phyloP scores from a whole-genome alignment of 2,329 filamentous ascomycete species.

The Claviceps sp. region DNA sequence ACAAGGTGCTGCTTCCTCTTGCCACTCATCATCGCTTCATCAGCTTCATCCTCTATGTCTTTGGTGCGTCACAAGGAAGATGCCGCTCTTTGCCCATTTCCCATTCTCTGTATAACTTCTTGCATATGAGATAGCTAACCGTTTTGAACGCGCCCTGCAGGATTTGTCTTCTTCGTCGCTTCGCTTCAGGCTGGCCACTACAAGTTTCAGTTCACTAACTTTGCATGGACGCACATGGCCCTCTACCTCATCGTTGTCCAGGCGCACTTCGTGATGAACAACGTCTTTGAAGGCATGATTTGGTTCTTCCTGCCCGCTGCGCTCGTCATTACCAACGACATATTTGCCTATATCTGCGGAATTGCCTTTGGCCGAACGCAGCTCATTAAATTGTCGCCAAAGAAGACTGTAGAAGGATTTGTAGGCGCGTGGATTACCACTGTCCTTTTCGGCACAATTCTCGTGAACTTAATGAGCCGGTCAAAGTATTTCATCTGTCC shows the following conservation, averaged over 20 bases:
- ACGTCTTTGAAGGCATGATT: slow-evolving; percentile 98
- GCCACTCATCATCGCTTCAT: slow-evolving; percentile 98
- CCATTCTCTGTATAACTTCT: background rate
- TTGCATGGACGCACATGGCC: slow-evolving; percentile 99
- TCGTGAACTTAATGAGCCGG: slow-evolving; percentile 74
- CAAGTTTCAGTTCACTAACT: slow-evolving; percentile 97
- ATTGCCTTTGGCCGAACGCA: slow-evolving; percentile 95
- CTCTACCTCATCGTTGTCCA: slow-evolving; percentile 95
- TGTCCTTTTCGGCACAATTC: slow-evolving; percentile 65
- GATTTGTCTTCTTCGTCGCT: slow-evolving; percentile 95
- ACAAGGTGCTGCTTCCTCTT: slow-evolving; percentile 81
- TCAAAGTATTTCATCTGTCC: slow-evolving; percentile 98
- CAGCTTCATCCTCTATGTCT: slow-evolving; percentile 94
- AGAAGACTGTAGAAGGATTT: slow-evolving; percentile 98
- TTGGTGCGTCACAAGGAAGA: slow-evolving; percentile 48
- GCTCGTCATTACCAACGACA: slow-evolving; percentile 96
- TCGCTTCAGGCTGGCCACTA: slow-evolving; percentile 93
- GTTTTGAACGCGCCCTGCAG: slow-evolving; percentile 28
- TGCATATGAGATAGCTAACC: background rate
- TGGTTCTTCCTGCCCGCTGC: slow-evolving; percentile 97
- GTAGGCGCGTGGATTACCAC: slow-evolving; percentile 95
- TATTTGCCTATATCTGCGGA: slow-evolving; percentile 94
- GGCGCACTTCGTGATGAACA: slow-evolving; percentile 99
- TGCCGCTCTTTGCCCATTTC: background rate
- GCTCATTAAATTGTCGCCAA: slow-evolving; percentile 93